phyloP scores from a whole-genome alignment of 495 filamentous ascomycete genomes.

The Friedmanniomyces simplex region DNA sequence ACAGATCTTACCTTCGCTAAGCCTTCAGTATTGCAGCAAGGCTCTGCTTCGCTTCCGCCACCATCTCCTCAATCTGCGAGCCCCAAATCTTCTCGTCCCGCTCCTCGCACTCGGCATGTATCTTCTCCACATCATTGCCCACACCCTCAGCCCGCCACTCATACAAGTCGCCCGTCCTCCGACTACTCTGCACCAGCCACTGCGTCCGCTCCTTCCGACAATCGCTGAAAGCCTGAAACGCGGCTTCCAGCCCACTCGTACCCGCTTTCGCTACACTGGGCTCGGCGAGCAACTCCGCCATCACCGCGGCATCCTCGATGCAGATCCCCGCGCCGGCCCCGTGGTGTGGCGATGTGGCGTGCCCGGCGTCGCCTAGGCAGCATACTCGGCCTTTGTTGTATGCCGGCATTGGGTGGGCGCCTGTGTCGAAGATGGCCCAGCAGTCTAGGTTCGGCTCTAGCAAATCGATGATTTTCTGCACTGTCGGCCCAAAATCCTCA shows the following conservation, averaged over 20 bases:
- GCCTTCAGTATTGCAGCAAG: conserved; percentile 1
- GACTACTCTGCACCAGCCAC: conserved; percentile 19
- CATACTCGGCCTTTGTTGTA: conserved; percentile 13
- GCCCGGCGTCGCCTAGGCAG: conserved; percentile 25
- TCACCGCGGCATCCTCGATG: conserved; percentile 9
- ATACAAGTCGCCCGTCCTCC: conserved; percentile 19
- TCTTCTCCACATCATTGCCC: conserved; percentile 17
- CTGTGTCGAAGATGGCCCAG: conserved; percentile 20
- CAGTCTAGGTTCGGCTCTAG: conserved; percentile 12
- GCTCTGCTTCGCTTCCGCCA: conserved; percentile 7
- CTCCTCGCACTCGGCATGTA: conserved; percentile 11
- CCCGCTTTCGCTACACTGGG: background rate
- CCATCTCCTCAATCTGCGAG: conserved; percentile 16
- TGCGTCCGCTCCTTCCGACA: conserved; percentile 21
- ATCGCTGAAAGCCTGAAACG: conserved; percentile 20
- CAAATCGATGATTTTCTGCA: conserved; percentile 37
- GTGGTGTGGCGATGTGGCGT: conserved; percentile 23
- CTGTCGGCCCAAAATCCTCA: conserved; percentile 39
- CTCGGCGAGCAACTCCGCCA: conserved; percentile 1
- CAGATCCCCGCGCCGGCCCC: conserved; percentile 17
- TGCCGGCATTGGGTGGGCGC: conserved; percentile 2
- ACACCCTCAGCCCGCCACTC: conserved; percentile 11
- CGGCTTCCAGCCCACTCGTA: conserved; percentile 56
- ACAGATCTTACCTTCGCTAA: no score
- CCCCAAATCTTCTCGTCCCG: conserved; percentile 23